These are phyloP conservation scores for Lonicera japonica DNA, from an alignment of 129 eudicot species.

Conservation along the genomic window DNA sequence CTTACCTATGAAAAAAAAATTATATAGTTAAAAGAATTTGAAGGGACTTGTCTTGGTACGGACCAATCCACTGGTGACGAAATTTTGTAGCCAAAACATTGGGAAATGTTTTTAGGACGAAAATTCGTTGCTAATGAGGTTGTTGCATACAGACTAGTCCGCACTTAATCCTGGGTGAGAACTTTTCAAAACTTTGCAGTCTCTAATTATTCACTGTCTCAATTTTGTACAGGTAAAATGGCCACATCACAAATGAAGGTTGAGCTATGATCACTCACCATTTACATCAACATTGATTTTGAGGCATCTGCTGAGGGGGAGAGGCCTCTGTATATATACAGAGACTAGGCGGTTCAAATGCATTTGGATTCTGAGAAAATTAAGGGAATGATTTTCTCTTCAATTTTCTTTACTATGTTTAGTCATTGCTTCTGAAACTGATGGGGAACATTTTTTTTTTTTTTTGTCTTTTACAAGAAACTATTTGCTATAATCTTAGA, in stretches of 20 bases:
- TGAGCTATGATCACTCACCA: constrained; percentile 46
- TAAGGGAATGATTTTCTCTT: constrained; percentile 11
- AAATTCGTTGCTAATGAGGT: no score
- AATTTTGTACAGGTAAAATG: constrained; percentile 37
- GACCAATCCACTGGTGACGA: no score
- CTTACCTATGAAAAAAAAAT: neutral
- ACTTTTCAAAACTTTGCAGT: no score
- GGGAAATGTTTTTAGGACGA: no score
- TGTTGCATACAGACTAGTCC: no score
- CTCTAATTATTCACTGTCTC: neutral
- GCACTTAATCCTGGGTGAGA: no score
- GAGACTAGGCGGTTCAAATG: constrained; percentile 23
- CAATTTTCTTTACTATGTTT: constrained; percentile 13
- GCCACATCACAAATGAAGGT: constrained; percentile 62
- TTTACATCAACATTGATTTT: constrained; percentile 19
- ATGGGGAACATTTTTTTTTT: constrained; percentile 9
- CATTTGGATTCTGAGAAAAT: constrained; percentile 10
- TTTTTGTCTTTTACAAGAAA: constrained; percentile 23
- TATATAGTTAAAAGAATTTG: no score
- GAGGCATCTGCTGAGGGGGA: constrained; percentile 55
- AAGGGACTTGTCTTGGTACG: no score
- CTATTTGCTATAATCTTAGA: constrained; percentile 37
- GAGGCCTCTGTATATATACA: constrained; percentile 71
- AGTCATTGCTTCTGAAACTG: constrained; percentile 25
- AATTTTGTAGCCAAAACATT: no score